Conservation (phyloP, 176 grass and related monocot genomes). For the Avena sativa region DNA sequence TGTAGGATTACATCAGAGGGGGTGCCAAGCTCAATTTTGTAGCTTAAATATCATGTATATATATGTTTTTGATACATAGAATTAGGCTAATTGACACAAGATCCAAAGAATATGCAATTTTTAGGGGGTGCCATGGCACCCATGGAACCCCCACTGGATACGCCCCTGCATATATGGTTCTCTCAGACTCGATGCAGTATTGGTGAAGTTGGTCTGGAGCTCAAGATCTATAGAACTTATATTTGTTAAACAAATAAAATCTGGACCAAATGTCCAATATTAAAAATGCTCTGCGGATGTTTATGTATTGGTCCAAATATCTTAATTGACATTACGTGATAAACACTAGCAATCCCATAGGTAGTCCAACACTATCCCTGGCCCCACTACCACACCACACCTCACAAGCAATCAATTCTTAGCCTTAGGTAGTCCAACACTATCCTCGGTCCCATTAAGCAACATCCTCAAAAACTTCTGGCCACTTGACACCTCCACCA, state of each 20-base stretch:
- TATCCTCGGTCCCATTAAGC: neutral
- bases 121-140: too few species aligned
- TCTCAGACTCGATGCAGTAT: neutral
- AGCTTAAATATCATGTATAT: too few species aligned
- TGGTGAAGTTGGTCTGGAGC: neutral
- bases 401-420: neutral
- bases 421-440: constrained; percentile 20
- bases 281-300: neutral
- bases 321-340: neutral
- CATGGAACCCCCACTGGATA: too few species aligned
- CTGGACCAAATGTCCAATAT: neutral
- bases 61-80: too few species aligned
- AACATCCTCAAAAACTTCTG: neutral
- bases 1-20: too few species aligned
- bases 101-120: too few species aligned
- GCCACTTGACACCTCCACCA: neutral
- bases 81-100: too few species aligned
- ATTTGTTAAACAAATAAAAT: neutral
- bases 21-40: too few species aligned
- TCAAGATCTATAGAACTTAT: neutral
- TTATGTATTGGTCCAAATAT: neutral
- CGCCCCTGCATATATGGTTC: neutral
- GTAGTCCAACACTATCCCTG: neutral
- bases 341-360: neutral
- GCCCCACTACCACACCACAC: neutral